Conservation (phyloP, 768 basidiomycete species). For the Collybia nuda region DNA sequence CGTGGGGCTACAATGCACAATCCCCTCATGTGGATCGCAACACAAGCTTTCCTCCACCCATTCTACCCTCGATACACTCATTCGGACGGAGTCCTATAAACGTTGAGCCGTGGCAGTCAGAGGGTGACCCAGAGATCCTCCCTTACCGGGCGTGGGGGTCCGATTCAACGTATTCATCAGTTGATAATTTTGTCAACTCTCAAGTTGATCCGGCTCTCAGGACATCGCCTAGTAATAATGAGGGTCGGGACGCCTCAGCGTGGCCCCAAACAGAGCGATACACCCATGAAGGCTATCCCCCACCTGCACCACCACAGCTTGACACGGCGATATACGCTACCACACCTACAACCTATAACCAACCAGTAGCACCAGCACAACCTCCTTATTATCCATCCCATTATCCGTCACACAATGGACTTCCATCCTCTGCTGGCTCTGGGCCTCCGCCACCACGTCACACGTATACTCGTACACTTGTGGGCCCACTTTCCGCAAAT, state of each 20-base stretch:
- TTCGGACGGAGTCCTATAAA: conserved; percentile 39
- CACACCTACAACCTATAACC: conserved; percentile 20
- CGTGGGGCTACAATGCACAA: conserved; percentile 55
- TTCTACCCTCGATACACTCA: conserved; percentile 54
- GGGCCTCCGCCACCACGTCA: conserved; percentile 52
- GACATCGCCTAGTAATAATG: conserved; percentile 25
- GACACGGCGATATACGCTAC: conserved; percentile 24
- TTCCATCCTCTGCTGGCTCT: conserved; percentile 14
- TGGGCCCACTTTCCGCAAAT: conserved; percentile 86
- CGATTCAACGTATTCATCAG: conserved; percentile 34
- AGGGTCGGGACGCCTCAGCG: conserved; percentile 33
- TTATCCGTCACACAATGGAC: conserved; percentile 10
- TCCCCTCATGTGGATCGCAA: conserved; percentile 42
- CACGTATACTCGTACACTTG: conserved; percentile 83
- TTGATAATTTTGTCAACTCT: conserved; percentile 23
- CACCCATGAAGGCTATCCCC: conserved; percentile 26
- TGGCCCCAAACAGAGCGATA: conserved; percentile 25
- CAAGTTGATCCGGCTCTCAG: conserved; percentile 43
- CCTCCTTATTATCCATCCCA: conserved; percentile 21
- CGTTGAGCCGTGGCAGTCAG: conserved; percentile 27
- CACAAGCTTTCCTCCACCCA: conserved; percentile 46
- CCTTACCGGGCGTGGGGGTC: conserved; percentile 54
- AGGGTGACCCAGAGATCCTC: conserved; percentile 29
- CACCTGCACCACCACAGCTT: conserved; percentile 24
- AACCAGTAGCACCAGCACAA: conserved; percentile 24